Base-by-base conservation (phyloP, 371 early-diverging fungal genomes). In the Actinomortierella ambigua region DNA sequence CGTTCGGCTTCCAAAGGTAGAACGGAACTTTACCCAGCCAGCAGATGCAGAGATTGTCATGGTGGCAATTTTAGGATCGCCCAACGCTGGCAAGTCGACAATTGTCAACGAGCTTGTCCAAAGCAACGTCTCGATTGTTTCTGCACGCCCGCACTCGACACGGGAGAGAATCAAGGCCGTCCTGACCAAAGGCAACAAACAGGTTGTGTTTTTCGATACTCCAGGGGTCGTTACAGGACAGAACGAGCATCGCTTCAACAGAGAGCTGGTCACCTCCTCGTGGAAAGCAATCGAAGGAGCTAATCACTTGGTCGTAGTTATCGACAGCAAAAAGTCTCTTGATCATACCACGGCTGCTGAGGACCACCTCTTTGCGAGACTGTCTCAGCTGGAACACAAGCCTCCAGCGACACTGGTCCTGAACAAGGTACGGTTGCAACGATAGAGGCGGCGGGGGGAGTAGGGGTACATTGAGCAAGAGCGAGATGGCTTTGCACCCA, bases 11-110 rank as follows among this genome's bases (percentile, higher is more conserved):
- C 79, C 79, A 20, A 82, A 82, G 46, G 77, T 81, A 0, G 29
- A 63, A 18, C 56, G 63, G 26, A 54, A 75, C 2, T 70, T 90
- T 29, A 53, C 62, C 47, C 93, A 93, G 66, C 93, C 93, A 15
- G 65, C 50, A 5, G 76, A 89, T 49, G 83, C 93, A 0, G 83
- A 86, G 46, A 60, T 87, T 15, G 64, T 84, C 14, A 86, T 86
- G 61, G 80, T 89, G 26, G 88, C 87, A 26, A 65, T 91, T 2
- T 66, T 93, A 20, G 93, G 92, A n/a, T 84, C 89, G 20, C 87
- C 93, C 28, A 93, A 93, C 68, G 89, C 88, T 3, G 93, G 93
- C 23, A 93, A 93, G 59, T 93, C 93, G 1, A 92, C 93, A 6
- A 59, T 93, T 40, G 77, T 92, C 11, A 93, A 93, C 68, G 68